phyloP scores from a whole-genome alignment of 2,329 filamentous ascomycete species.

The Dactylellina leptospora region DNA sequence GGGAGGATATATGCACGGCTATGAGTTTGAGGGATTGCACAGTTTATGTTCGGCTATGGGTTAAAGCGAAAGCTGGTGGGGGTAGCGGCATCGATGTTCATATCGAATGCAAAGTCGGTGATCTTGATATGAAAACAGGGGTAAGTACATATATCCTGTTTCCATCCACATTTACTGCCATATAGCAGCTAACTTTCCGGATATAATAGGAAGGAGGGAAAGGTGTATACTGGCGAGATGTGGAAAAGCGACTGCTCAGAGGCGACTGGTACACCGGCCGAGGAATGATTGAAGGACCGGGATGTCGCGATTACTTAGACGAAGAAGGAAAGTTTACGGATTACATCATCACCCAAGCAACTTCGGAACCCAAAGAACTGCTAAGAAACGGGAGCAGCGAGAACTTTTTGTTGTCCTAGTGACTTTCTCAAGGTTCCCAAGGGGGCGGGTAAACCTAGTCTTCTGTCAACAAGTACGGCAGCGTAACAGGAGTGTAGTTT shows the following conservation, averaged over 20 bases:
- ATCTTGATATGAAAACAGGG: constrained; percentile 56
- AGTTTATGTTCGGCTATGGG: constrained; percentile 57
- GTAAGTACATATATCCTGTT: constrained; percentile 10
- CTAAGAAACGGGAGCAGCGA: constrained; percentile 44
- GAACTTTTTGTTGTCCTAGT: constrained; percentile 38
- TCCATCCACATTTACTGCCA: neutral
- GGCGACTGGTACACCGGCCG: constrained; percentile 56
- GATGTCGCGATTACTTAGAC: constrained; percentile 22
- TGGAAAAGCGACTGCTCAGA: constrained; percentile 55
- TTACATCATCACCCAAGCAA: constrained; percentile 29
- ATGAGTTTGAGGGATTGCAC: constrained; percentile 57
- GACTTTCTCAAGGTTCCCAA: constrained; percentile 39
- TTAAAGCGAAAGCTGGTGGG: constrained; percentile 49
- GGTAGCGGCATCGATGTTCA: constrained; percentile 55
- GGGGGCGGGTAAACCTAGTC: constrained; percentile 5
- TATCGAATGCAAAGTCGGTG: constrained; percentile 57
- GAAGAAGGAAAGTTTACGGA: constrained; percentile 29
- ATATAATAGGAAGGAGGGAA: constrained; percentile 55
- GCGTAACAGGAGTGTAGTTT: neutral
- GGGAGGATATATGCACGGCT: constrained; percentile 56
- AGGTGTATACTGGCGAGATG: constrained; percentile 57
- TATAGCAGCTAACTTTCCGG: constrained; percentile 2
- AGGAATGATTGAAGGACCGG: constrained; percentile 49
- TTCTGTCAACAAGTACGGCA: constrained; percentile 29
- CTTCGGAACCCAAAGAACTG: constrained; percentile 34